These are phyloP conservation scores for Beauveria australis DNA, from an alignment of 2,329 filamentous ascomycete species.

Conservation along the genomic window DNA sequence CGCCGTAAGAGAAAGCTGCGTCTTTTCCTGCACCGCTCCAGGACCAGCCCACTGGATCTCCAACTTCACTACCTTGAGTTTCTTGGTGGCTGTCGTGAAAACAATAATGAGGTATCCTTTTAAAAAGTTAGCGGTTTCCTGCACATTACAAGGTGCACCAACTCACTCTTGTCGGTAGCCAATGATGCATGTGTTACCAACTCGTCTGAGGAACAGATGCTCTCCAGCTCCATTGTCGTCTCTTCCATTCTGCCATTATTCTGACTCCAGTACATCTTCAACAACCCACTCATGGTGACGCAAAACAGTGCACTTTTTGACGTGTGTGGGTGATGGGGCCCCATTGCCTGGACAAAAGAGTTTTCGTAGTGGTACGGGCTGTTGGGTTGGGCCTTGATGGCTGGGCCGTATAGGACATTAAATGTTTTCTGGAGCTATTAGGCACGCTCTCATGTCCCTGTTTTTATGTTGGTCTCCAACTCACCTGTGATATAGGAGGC, in stretches of 20 bases:
- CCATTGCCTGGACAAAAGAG: slow-evolving; percentile 55
- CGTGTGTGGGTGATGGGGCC: slow-evolving; percentile 64
- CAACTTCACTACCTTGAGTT: slow-evolving; percentile 67
- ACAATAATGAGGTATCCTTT: slow-evolving; percentile 51
- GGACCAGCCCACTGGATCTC: slow-evolving; percentile 64
- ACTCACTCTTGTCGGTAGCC: slow-evolving; percentile 63
- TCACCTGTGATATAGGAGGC: slow-evolving; percentile 37
- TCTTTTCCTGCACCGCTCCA: slow-evolving; percentile 43
- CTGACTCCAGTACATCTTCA: slow-evolving; percentile 73
- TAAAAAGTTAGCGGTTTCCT: slow-evolving; percentile 19
- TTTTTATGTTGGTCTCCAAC: neutral
- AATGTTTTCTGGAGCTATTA: slow-evolving; percentile 28
- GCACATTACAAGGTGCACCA: neutral
- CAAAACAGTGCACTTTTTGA: slow-evolving; percentile 68
- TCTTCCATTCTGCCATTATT: slow-evolving; percentile 66
- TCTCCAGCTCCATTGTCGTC: slow-evolving; percentile 64
- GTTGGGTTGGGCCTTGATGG: slow-evolving; percentile 47
- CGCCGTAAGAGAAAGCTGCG: slow-evolving; percentile 36
- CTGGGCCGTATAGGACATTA: slow-evolving; percentile 49
- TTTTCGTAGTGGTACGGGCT: slow-evolving; percentile 58
- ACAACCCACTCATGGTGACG: slow-evolving; percentile 63
- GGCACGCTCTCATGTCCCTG: neutral
- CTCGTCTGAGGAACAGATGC: slow-evolving; percentile 62
- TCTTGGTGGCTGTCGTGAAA: slow-evolving; percentile 60
- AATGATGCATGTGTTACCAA: slow-evolving; percentile 73